Conservation (phyloP, 441 rosid genomes). For the Mallotus japonicus region DNA sequence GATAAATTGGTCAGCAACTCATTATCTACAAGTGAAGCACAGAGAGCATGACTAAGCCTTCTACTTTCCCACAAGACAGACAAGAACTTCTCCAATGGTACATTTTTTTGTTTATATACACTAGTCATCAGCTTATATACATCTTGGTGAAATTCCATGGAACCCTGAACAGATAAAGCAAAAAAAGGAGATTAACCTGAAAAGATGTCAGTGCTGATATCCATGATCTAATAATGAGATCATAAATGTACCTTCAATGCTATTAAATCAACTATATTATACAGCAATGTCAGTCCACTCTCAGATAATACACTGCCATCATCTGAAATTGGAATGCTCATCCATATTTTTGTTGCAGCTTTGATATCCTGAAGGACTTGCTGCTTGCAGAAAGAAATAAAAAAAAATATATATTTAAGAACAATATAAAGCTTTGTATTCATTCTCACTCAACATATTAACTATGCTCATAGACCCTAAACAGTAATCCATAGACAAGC, state of each 20-base stretch:
- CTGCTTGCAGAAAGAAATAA: conserved; percentile 38
- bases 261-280: conserved; percentile 61
- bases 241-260: conserved; percentile 60
- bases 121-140: conserved; percentile 60
- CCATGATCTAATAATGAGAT: conserved; percentile 19
- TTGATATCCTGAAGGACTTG: conserved; percentile 55
- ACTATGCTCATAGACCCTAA: conserved; percentile 13
- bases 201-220: conserved; percentile 2
- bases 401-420: conserved; percentile 22
- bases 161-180: conserved; percentile 52
- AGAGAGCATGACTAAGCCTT: conserved; percentile 85
- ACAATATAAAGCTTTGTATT: conserved; percentile 10
- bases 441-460: background rate
- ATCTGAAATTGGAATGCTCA: conserved; percentile 38
- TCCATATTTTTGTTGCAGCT: conserved; percentile 63
- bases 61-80: conserved; percentile 75
- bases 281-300: conserved; percentile 51
- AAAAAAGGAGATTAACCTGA: conserved; percentile 8
- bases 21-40: conserved; percentile 71
- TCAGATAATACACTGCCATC: conserved; percentile 39
- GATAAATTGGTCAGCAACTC: conserved; percentile 47
- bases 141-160: conserved; percentile 41
- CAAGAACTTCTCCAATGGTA: conserved; percentile 54
- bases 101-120: conserved; percentile 48
- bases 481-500: conserved; percentile 34